These are phyloP conservation scores for Dactylis glomerata DNA, from an alignment of 176 grass and related monocot genomes.

Conservation along the genomic window DNA sequence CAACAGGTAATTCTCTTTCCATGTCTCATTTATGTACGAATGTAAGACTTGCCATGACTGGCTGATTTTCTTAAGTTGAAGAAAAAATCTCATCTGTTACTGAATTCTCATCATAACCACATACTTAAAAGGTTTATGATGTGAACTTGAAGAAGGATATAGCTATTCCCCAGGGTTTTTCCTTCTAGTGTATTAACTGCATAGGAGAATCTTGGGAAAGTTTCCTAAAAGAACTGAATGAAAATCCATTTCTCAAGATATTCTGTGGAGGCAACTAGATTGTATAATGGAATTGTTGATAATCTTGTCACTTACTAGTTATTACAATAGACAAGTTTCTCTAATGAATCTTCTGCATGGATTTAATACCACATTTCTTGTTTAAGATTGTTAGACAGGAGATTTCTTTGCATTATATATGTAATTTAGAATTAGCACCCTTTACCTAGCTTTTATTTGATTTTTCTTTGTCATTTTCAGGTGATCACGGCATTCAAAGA, in stretches of 20 bases:
- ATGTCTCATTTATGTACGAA: conserved; percentile 30
- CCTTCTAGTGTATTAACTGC: background rate
- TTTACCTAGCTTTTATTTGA: background rate
- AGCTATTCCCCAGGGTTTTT: background rate
- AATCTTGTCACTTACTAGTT: conserved; percentile 3
- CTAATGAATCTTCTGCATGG: background rate
- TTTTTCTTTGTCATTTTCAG: conserved; percentile 49
- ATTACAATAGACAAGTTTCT: background rate
- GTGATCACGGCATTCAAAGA: conserved; percentile 76
- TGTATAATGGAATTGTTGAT: background rate
- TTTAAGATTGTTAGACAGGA: background rate
- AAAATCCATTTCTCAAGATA: background rate
- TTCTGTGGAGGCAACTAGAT: background rate
- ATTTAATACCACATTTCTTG: background rate
- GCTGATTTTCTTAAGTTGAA: conserved; percentile 22
- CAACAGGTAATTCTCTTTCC: conserved; percentile 68
- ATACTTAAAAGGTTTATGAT: conserved; percentile 4
- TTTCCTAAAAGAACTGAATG: background rate
- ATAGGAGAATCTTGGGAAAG: background rate
- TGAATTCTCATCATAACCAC: background rate
- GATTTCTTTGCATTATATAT: background rate
- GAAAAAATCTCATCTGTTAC: background rate
- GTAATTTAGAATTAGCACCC: conserved; percentile 10
- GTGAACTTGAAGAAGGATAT: background rate
- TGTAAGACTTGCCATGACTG: conserved; percentile 4